A percentile compares a stretch with the other conserved stretches of the same genome.
These are phyloP conservation scores for Collybia sp. DNA, from an alignment of 768 basidiomycete genomes.

Conservation along the genomic window DNA sequence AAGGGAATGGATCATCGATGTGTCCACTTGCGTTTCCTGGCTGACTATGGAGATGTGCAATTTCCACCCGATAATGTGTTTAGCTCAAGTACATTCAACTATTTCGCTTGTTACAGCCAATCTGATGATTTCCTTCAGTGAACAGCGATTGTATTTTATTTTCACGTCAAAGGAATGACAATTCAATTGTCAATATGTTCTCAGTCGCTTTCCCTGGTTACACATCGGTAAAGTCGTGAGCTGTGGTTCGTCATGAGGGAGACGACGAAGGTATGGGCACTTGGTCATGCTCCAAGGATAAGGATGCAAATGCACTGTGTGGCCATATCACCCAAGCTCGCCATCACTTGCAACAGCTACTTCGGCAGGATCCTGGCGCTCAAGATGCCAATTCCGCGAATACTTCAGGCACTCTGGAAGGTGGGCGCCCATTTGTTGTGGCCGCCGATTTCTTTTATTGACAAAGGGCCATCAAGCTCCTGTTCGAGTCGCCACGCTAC, in stretches of 20 bases:
- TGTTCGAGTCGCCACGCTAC: not conserved
- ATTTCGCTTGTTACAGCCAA: not conserved
- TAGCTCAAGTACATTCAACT: not conserved
- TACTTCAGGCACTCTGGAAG: no score
- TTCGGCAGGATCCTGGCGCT: conserved; percentile 6
- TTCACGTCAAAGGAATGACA: conserved; percentile 1
- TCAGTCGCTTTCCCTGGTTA: conserved; percentile 5
- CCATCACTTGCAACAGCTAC: conserved; percentile 6
- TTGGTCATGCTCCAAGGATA: conserved; percentile 6
- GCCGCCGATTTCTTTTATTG: no score
- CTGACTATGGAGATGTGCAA: not conserved
- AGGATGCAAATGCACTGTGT: conserved; percentile 3
- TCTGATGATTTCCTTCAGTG: not conserved
- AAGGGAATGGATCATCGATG: not conserved
- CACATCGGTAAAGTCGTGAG: conserved; percentile 1
- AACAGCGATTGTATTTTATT: conserved; percentile 3
- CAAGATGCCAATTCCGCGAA: not conserved
- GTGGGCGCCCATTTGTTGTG: no score
- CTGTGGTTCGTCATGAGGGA: conserved; percentile 4
- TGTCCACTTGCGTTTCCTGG: no score
- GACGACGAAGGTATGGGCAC: conserved; percentile 3
- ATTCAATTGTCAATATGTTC: conserved; percentile 3
- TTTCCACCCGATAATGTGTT: conserved; percentile 5
- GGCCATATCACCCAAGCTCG: conserved; percentile 7
- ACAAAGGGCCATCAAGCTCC: no score